A percentile compares a stretch with the other conserved stretches of the same genome.
These are phyloP conservation scores for Dillenia turbinata DNA, from an alignment of 164 flowering plant genomes.

Conservation along the genomic window DNA sequence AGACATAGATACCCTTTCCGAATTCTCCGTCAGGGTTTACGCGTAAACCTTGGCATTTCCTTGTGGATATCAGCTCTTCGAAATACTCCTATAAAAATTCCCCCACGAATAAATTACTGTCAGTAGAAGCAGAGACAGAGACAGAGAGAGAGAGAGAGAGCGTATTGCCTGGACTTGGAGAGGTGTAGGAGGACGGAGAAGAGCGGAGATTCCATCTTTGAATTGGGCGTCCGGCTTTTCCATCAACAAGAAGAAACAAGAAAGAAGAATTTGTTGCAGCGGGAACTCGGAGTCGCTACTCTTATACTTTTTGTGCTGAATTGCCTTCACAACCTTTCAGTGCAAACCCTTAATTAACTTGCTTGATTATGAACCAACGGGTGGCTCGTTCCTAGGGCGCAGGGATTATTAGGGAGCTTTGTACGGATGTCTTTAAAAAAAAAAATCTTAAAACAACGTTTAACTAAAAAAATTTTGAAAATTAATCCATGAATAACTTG, in stretches of 20 bases:
- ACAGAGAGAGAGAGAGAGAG: neutral
- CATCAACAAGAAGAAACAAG: constrained; percentile 15
- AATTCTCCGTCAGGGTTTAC: constrained; percentile 44
- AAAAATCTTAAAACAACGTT: too few relatives aligned
- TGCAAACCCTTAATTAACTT: too few relatives aligned
- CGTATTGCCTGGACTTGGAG: constrained; percentile 48
- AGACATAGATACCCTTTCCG: constrained; percentile 55
- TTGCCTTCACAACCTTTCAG: too few relatives aligned
- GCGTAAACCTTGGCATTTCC: constrained; percentile 44
- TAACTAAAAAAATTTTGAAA: too few relatives aligned
- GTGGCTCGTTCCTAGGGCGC: too few relatives aligned
- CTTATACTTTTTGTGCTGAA: too few relatives aligned
- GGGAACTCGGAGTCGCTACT: too few relatives aligned
- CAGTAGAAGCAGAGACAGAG: neutral
- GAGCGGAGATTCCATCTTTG: constrained; percentile 52
- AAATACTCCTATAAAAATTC: constrained; percentile 55
- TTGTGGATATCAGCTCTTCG: constrained; percentile 40
- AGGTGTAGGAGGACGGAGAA: constrained; percentile 63
- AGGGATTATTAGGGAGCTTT: too few relatives aligned
- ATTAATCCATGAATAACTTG: too few relatives aligned
- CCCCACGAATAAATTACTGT: neutral
- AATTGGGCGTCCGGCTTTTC: constrained; percentile 33
- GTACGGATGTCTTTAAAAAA: too few relatives aligned
- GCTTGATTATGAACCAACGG: too few relatives aligned
- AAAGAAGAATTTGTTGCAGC: neutral